Base-by-base conservation (phyloP, 2,329 filamentous ascomycete genomes). In the Aspergillus thermomutatus region DNA sequence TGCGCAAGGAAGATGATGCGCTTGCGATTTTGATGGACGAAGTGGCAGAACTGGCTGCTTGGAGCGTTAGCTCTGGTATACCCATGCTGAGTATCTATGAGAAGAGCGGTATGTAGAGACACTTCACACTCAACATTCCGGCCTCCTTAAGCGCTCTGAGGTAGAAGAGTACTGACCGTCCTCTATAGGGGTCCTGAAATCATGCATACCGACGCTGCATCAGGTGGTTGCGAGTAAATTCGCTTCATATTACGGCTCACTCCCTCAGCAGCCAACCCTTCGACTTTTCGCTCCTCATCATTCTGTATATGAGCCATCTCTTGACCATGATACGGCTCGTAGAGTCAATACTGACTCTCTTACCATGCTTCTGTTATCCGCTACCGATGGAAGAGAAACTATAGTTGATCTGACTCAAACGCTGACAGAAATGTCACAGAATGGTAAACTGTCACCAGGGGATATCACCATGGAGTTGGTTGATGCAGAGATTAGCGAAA, bases 351-450 rank as follows among this genome's bases (percentile, higher is more conserved):
- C 53, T n/a, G 60, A 64, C 14, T 64, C 70, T 58, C 73, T 88
- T 19, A 83, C 81, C 3, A 75, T 97, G 19, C 84, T 96, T 56
- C 84, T 99, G 41, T 84, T 99, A 51, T 96, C 91, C 14, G 85
- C 87, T 40, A 89, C 93, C 55, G 94, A 99, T 66, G 93, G 94
- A 50, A 86, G 93, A 54, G 91, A 96, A 69, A 97, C 93, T 3
- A 85, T 99, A 60, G 92, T 99, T 43, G 94, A 99, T 73, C 83
- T 99, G 48, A 99, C 94, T 45, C 91, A 92, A 69, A 97, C 95
- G 1, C 81, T 99, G 23, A 86, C 93, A 5, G 91, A 96, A 70
- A 97, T 99, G 94, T 90, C 91, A 6, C 94, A 97, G 74, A 87
- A 88, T 64, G 87, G 87, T 57, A 97, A 96, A 75, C 82, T 99